Conservation (phyloP, 139 green algal genomes). For the Pleodorina starrii region DNA sequence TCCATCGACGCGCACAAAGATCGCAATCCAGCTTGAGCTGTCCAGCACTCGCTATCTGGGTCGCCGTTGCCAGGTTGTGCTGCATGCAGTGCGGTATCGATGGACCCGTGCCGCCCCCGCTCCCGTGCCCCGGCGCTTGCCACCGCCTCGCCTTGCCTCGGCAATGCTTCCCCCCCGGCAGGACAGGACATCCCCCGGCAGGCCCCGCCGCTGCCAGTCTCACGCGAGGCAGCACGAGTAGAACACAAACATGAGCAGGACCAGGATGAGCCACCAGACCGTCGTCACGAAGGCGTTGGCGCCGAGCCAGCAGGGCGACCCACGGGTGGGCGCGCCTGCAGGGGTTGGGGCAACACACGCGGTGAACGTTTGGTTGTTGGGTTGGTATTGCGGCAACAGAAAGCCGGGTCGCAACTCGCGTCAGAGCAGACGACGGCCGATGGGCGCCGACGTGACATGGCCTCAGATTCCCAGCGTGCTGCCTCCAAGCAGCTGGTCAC, state of each 20-base stretch:
- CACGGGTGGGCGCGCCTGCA: background rate
- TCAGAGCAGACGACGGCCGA: too few species aligned
- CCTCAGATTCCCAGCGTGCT: background rate
- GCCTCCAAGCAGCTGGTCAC: background rate
- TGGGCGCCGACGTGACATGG: too few species aligned
- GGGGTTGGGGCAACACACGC: background rate
- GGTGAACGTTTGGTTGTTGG: background rate
- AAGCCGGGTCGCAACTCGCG: too few species aligned
- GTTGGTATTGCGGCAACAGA: background rate
- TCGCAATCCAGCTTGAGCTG: too few species aligned
- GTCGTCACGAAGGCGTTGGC: background rate
- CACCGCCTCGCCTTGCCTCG: too few species aligned
- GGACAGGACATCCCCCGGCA: too few species aligned
- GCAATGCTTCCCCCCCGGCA: too few species aligned
- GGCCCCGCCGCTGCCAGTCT: background rate
- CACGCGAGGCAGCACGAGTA: background rate
- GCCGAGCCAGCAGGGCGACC: background rate
- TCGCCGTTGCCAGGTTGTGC: background rate
- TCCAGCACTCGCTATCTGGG: background rate
- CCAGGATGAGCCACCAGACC: background rate
- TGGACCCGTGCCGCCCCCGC: background rate
- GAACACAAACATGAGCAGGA: constrained; percentile 8
- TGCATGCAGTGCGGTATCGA: background rate
- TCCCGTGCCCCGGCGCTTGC: background rate
- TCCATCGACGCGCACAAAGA: too few species aligned